Evolutionary conservation across 2,329 filamentous ascomycete species (phyloP), one percentile per base, ranked within the genome.

Genomic region (Scedosporium aurantiacum): DNA sequence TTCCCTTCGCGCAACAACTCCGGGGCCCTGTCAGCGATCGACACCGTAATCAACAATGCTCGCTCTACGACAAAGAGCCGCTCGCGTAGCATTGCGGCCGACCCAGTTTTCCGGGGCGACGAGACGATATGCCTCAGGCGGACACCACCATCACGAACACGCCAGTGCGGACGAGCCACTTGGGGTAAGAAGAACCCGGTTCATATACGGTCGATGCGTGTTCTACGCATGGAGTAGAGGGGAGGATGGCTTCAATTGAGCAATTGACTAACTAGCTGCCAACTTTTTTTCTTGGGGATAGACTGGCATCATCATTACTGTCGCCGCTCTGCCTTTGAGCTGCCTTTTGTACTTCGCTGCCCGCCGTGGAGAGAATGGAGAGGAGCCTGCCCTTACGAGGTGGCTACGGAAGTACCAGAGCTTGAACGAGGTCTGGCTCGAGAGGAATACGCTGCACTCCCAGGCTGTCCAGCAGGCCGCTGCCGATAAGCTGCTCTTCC

Each of bases 401-500:
- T 76, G 78, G 73, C 72, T 84, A 64, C 66, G 71, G 67, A 75
- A 75, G 68, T 76, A 78, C 69, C 70, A 73, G 57, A 78, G 79
- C 68, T 74, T 76, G 69, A 73, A 74, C 64, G 74, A 78, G 68
- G 71, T 77, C 63, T 82, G 78, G 78, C 78, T 79, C 70, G 70
- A 75, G 65, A 79, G 79, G 70, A 84, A 83, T 69, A 70, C 75
- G 28, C 70, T 82, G 60, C 80, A 80, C 71, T 80, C 79, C 47
- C 75, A 76, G 61, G 71, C 77, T 23, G 67, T 79, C 65, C 78
- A 84, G 69, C 80, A 84, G 74, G 82, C 82, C 54, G 79, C 79
- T 52, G 79, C 76, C 69, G 82, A 85, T 73, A 80, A 78, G 68
- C 79, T 83, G 66, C 74, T 85, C 59, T 78, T 84, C 66, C 70